Conservation (phyloP, 2,329 filamentous ascomycete species). For the Fusarium marasasianum region DNA sequence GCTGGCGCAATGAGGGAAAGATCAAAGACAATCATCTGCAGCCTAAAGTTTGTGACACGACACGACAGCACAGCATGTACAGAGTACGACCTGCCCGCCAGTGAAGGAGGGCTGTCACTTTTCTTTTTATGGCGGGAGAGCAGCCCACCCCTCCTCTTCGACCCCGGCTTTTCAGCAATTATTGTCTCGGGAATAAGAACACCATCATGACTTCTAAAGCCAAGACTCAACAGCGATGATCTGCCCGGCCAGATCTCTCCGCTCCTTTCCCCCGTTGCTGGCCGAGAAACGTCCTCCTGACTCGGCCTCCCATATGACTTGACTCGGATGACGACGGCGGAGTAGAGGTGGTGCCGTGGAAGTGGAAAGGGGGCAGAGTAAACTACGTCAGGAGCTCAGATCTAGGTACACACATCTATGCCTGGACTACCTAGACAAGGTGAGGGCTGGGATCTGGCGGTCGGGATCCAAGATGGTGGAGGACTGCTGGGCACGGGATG, state of each 20-base stretch:
- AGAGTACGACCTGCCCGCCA: conserved; percentile 6
- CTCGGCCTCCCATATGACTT: conserved; percentile 43
- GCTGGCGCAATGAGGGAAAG: conserved; percentile 32
- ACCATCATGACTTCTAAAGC: background rate
- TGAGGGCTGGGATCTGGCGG: conserved; percentile 20
- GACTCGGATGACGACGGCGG: conserved; percentile 43
- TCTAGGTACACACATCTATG: conserved; percentile 5
- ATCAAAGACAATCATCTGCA: conserved; percentile 22
- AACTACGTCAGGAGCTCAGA: conserved; percentile 36
- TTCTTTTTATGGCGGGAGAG: conserved; percentile 27
- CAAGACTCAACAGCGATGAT: background rate
- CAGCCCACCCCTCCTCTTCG: conserved; percentile 10
- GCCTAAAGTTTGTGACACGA: conserved; percentile 27
- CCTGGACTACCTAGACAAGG: conserved; percentile 17
- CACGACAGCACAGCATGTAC: conserved; percentile 15
- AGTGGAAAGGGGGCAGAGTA: conserved; percentile 15
- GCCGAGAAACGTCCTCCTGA: conserved; percentile 40
- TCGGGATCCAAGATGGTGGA: conserved; percentile 26
- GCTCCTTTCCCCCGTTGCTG: conserved; percentile 22
- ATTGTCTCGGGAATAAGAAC: conserved; percentile 20
- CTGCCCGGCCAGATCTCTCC: background rate
- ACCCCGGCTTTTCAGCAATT: conserved; percentile 6
- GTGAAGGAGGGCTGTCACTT: conserved; percentile 17
- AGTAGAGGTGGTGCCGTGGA: conserved; percentile 24
- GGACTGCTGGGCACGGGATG: conserved; percentile 5